These are phyloP conservation scores for Tripidium arundinaceum DNA, from an alignment of 202 grass and related monocot species.

Conservation along the genomic window DNA sequence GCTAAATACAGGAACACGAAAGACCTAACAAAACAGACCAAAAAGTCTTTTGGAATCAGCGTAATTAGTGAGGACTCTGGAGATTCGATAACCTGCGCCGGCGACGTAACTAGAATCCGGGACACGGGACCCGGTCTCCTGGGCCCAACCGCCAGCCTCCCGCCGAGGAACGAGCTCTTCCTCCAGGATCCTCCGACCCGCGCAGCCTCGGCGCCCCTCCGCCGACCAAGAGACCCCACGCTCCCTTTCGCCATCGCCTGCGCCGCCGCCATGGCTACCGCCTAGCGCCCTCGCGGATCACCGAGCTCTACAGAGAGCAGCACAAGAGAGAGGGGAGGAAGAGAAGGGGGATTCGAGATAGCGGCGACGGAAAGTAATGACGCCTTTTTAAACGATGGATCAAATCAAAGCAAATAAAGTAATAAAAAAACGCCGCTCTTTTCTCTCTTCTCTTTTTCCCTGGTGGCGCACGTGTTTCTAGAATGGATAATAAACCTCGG, in stretches of 20 bases:
- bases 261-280: conserved; percentile 27
- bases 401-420: too few species aligned
- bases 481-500: neutral
- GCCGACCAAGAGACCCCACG: conserved; percentile 11
- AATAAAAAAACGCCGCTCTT: too few species aligned
- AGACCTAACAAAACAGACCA: too few species aligned
- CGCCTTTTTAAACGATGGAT: conserved; percentile 25
- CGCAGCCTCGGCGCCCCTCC: conserved; percentile 37
- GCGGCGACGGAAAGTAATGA: conserved; percentile 19
- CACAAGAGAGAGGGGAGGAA: neutral
- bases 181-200: conserved; percentile 27
- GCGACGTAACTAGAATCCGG: conserved; percentile 46
- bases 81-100: conserved; percentile 35
- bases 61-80: neutral
- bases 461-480: neutral
- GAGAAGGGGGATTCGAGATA: conserved; percentile 6
- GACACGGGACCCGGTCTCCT: conserved; percentile 31
- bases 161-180: conserved; percentile 37
- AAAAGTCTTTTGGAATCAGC: neutral
- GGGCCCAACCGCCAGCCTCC: conserved; percentile 36
- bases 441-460: neutral
- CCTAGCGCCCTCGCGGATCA: neutral
- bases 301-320: neutral
- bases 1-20: neutral
- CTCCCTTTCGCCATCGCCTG: conserved; percentile 38